A percentile compares a stretch with the other conserved stretches of the same genome.
Evolutionary conservation across 225 moss, liverwort and hornwort species (phyloP).

Genomic region (Polytrichum commune): DNA sequence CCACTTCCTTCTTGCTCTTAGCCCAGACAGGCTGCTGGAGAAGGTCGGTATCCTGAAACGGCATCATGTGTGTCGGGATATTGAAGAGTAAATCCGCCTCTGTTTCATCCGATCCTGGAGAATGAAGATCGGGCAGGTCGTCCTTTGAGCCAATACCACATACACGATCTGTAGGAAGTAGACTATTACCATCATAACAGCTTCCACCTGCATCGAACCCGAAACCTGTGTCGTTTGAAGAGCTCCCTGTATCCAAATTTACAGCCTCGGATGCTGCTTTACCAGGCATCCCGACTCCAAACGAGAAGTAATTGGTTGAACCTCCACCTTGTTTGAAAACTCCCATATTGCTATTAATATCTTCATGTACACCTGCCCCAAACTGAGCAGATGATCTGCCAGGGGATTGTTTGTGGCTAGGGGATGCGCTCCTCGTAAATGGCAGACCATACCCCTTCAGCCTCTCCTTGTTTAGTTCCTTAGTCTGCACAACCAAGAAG

Average conservation of each 20-base stretch:
- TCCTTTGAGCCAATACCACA: conserved; percentile 46
- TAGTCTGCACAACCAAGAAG: conserved; percentile 43
- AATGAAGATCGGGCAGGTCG: conserved; percentile 64
- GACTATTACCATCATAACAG: conserved; percentile 46
- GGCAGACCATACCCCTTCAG: conserved; percentile 43
- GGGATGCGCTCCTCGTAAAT: conserved; percentile 30
- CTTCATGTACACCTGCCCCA: conserved; percentile 42
- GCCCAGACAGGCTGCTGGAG: conserved; percentile 65
- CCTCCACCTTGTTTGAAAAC: conserved; percentile 36
- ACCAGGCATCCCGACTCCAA: conserved; percentile 25
- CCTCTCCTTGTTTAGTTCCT: conserved; percentile 66
- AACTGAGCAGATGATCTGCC: conserved; percentile 27
- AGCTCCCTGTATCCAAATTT: conserved; percentile 51
- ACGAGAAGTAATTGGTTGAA: conserved; percentile 24
- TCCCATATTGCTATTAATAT: conserved; percentile 37
- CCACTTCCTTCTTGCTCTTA: conserved; percentile 60
- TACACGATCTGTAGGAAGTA: conserved; percentile 43
- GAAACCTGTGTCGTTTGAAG: conserved; percentile 51
- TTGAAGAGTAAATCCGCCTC: conserved; percentile 75
- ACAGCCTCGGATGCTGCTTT: conserved; percentile 32
- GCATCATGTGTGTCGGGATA: conserved; percentile 79
- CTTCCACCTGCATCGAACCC: conserved; percentile 54
- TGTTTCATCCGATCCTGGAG: conserved; percentile 64
- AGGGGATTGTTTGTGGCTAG: conserved; percentile 37
- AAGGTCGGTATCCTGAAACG: conserved; percentile 76